Evolutionary conservation across 78 protist species (phyloP).

Genomic region (Chrysochromulina tobinii): DNA sequence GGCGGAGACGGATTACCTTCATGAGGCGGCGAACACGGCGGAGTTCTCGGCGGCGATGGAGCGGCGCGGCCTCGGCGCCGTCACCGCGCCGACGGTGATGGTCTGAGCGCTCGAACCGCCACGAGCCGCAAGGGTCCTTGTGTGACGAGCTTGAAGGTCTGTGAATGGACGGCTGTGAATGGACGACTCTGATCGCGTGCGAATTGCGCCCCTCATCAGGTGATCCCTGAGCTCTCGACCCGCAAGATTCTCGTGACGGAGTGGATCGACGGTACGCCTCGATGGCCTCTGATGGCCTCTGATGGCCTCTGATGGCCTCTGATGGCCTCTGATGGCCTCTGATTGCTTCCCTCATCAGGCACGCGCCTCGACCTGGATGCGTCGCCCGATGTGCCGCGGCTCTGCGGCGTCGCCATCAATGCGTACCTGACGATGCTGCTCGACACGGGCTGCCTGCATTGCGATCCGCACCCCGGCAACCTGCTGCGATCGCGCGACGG

Average conservation of each 20-base stretch:
- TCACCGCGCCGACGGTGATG: neutral
- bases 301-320: too few species aligned
- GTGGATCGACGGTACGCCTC: neutral
- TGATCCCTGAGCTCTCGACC: neutral
- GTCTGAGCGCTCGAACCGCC: neutral
- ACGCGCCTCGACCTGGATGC: conserved; percentile 9
- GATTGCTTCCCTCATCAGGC: too few species aligned
- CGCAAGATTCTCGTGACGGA: neutral
- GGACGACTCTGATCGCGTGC: neutral
- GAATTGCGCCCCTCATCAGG: neutral
- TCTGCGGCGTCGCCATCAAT: conserved; percentile 39
- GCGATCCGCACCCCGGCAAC: conserved; percentile 55
- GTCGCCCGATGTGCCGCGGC: conserved; percentile 33
- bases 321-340: too few species aligned
- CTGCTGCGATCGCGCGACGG: conserved; percentile 36
- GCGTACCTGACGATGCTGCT: conserved; percentile 51
- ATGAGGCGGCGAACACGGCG: conserved; percentile 25
- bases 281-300: too few species aligned
- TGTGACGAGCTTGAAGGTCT: neutral
- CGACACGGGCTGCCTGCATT: conserved; percentile 39
- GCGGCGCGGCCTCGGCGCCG: neutral
- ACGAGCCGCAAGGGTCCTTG: neutral
- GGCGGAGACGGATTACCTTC: conserved; percentile 34
- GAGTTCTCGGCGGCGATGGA: neutral
- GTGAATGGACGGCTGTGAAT: neutral